These are phyloP conservation scores for Parmelia sp. DNA, from an alignment of 495 filamentous ascomycete genomes.

Conservation along the genomic window DNA sequence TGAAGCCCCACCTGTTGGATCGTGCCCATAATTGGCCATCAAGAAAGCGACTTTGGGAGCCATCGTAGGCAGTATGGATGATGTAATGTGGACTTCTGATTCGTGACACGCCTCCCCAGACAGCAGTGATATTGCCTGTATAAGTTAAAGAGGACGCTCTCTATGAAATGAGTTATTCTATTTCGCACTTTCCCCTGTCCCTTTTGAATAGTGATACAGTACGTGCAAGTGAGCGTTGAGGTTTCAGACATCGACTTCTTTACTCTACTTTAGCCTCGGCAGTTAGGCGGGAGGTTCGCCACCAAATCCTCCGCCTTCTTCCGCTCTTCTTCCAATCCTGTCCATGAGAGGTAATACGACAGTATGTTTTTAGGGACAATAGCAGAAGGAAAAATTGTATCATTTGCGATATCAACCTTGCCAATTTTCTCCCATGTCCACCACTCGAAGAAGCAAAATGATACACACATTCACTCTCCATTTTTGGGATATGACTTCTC, in stretches of 20 bases:
- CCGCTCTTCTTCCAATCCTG: not conserved
- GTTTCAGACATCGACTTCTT: not conserved
- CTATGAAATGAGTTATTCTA: not conserved
- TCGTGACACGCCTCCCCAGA: not conserved
- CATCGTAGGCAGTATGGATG: constrained; percentile 4
- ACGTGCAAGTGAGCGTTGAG: not conserved
- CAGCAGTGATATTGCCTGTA: not conserved
- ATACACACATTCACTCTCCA: too few species aligned
- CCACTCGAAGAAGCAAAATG: too few species aligned
- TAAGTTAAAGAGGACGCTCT: not conserved
- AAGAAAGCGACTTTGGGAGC: constrained; percentile 29
- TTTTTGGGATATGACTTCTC: too few species aligned
- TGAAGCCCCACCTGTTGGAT: constrained; percentile 42
- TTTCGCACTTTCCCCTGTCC: not conserved
- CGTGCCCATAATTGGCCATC: constrained; percentile 53
- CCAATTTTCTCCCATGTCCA: too few species aligned
- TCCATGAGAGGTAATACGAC: too few species aligned
- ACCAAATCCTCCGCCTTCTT: not conserved
- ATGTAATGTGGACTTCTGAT: not conserved
- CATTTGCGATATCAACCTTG: too few species aligned
- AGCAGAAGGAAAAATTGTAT: too few species aligned
- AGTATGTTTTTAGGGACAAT: too few species aligned
- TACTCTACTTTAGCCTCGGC: constrained; percentile 2
- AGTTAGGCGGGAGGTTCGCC: not conserved
- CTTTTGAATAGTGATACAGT: not conserved